Conservation (phyloP, 2,329 filamentous ascomycete species). For the Ophiostoma quercus region DNA sequence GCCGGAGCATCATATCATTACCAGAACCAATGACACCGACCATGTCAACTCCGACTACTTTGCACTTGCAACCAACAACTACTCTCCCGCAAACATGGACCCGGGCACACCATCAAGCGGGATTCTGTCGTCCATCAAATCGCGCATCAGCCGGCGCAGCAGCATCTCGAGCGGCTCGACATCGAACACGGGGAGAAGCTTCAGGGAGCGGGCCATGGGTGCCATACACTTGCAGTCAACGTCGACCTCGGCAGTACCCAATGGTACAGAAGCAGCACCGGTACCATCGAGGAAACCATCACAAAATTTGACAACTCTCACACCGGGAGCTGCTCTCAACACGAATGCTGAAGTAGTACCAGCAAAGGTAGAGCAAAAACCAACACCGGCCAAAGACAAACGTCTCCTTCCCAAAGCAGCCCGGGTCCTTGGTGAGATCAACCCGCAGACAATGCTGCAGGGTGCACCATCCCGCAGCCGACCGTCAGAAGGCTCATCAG, state of each 20-base stretch:
- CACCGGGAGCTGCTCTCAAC: not conserved
- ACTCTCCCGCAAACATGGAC: constrained; percentile 12
- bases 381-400: not conserved
- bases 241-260: not conserved
- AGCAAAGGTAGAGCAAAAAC: not conserved
- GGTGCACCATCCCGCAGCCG: not conserved
- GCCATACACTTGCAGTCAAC: constrained; percentile 20
- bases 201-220: constrained; percentile 24
- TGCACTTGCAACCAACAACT: constrained; percentile 17
- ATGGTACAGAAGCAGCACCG: not conserved
- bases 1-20: not conserved
- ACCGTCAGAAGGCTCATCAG: constrained; percentile 34
- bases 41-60: constrained; percentile 17
- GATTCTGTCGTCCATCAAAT: constrained; percentile 25
- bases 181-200: constrained; percentile 21
- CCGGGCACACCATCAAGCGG: constrained; percentile 12
- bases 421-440: constrained; percentile 23
- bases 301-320: not conserved
- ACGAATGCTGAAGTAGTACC: no score
- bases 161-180: constrained; percentile 22
- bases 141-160: constrained; percentile 25
- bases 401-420: constrained; percentile 21
- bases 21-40: not conserved
- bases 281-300: not conserved
- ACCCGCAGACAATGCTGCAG: constrained; percentile 18